Base-by-base conservation (phyloP, 352 stramenopile genomes). In the Globisporangium emineosum region DNA sequence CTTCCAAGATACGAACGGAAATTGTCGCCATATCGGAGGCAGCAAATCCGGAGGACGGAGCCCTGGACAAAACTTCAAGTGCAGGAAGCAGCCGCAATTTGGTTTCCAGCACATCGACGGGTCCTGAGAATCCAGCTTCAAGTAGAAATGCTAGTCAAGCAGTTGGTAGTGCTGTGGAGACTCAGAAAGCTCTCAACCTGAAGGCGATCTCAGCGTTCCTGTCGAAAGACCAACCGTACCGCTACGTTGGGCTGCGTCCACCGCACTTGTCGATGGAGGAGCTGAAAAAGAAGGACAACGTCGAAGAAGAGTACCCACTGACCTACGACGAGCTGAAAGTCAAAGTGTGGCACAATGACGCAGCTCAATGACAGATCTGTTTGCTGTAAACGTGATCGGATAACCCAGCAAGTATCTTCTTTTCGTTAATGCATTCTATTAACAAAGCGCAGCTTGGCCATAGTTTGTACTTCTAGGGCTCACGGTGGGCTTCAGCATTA, bases 261-360 rank as follows among this genome's bases (percentile, higher is more conserved):
- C 84, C 83, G 37, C 82, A 91, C 27, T 67, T 94, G 64, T 91
- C 84, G 0, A 69, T 91, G 29, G 78, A 91, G 19, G 86, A 93
- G 62, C 76, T 93, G 57, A 85, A 86, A 47, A 90, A 89, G 66
- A 92, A 91, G 64, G 86, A 93, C 72, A 90, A 86, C 57, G 74
- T 91, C 23, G 84, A 95, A 65, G 84, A 95, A 62, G 84, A 91
- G 60, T 95, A 95, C 53, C 84, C 86, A n/a, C 78, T 93, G 12
- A 93, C 81, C 12, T 93, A 95, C 72, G 75, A 91, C 61, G 84
- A 93, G 57, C 81, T 95, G 64, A 94, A 94, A 72, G 75, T 79
- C 49, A 91, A 91, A 68, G 84, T 92, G 15, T 95, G 86, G 84
- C 73, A 81, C 40, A 75, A 69, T 29, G 74, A 90, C 29, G 53